Evolutionary conservation across 2,329 filamentous ascomycete species (phyloP).

Genomic region (Periglandula ipomoeae): DNA sequence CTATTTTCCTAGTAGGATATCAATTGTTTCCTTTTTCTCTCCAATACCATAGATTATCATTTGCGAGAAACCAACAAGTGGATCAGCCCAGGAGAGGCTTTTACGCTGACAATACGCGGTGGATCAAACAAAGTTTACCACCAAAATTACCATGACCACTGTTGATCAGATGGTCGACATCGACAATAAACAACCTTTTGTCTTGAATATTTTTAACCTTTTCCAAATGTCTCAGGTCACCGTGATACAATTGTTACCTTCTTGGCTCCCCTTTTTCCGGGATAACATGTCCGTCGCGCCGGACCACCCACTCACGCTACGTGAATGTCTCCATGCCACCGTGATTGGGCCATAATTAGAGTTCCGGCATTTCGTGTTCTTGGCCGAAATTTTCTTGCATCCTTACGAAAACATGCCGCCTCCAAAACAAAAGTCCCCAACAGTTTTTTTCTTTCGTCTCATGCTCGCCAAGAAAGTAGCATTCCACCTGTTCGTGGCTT

Average conservation of each 20-base stretch:
- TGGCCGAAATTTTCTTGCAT: background rate
- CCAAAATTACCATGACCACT: background rate
- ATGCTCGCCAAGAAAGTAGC: background rate
- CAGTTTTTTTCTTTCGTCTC: too few relatives aligned
- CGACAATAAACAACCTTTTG: background rate
- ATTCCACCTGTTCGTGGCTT: background rate
- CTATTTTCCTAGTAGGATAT: background rate
- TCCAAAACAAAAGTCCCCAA: background rate
- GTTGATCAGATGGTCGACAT: background rate
- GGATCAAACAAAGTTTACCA: background rate
- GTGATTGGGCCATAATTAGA: background rate
- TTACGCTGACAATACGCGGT: background rate
- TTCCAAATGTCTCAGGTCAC: background rate
- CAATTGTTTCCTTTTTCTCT: background rate
- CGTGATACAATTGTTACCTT: background rate
- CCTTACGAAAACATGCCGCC: background rate
- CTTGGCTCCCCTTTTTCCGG: background rate
- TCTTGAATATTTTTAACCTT: background rate
- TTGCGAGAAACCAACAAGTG: background rate
- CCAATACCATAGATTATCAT: background rate
- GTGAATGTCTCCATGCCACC: background rate
- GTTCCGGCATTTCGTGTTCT: background rate
- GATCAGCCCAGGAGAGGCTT: background rate
- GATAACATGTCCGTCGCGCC: too few relatives aligned
- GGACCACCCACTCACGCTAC: background rate